phyloP scores from a whole-genome alignment of 192 early-diverging fungal genomes.

The Jimgerdemannia lactiflua region DNA sequence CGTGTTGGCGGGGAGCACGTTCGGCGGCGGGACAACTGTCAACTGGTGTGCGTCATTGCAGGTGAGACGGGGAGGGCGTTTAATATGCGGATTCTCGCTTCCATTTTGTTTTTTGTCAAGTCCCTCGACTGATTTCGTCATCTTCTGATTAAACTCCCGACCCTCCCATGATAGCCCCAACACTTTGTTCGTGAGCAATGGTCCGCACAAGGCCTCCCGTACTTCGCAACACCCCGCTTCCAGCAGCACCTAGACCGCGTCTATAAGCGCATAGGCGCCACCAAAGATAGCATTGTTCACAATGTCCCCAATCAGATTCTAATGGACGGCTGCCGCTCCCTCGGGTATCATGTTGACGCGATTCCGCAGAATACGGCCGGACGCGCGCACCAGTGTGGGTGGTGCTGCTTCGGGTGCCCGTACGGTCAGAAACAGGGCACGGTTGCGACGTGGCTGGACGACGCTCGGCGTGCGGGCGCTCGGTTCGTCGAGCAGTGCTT shows the following conservation, averaged over 20 bases:
- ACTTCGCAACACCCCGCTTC: conserved; percentile 55
- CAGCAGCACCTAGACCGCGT: conserved; percentile 51
- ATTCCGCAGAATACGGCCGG: conserved; percentile 69
- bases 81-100: conserved; percentile 4
- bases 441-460: conserved; percentile 62
- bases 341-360: conserved; percentile 51
- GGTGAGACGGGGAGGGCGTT: conserved; percentile 19
- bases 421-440: conserved; percentile 69
- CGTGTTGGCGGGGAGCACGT: conserved; percentile 59
- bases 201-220: conserved; percentile 57
- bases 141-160: neutral
- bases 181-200: conserved; percentile 71
- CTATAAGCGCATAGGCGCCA: conserved; percentile 51
- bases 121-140: conserved; percentile 12
- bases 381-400: conserved; percentile 55
- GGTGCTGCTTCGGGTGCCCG: conserved; percentile 68
- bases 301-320: conserved; percentile 62
- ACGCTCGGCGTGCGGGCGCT: conserved; percentile 60
- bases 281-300: conserved; percentile 50
- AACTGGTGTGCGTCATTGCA: conserved; percentile 66
- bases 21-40: conserved; percentile 74
- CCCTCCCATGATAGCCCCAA: conserved; percentile 37
- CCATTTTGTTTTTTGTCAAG: conserved; percentile 4
- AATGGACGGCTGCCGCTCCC: conserved; percentile 61
- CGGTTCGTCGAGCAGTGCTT: conserved; percentile 56